Evolutionary conservation across 2,329 filamentous ascomycete species (phyloP), one percentile per base, ranked within the genome.

Genomic region (Pestalotiopsis sp.): DNA sequence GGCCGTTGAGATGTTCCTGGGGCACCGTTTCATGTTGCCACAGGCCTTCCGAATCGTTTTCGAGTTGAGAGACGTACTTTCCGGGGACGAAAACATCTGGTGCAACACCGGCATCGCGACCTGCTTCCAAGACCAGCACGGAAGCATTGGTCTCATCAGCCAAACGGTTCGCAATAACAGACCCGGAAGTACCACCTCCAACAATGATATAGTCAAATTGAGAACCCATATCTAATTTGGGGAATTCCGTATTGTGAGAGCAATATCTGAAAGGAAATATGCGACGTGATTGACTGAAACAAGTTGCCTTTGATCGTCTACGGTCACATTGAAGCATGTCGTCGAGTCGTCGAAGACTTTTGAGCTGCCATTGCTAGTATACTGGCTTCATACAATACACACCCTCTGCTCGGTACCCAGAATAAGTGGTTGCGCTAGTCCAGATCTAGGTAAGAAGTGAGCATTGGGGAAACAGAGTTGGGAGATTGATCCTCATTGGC

Each of bases 51-150:
- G 61, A 49, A 11, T 68, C 63, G n/a, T 45, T 68, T 27, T 31
- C 63, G 67, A 66, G 60, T n/a, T 62, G 61, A 12, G 60, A 63
- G 23, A 62, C 67, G 56, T 68, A 49, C 7, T 49, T 49, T 49
- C 45, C 64, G 3, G 58, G 52, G 56, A 61, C 31, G 13, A 63
- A 60, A 6, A 68, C 67, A 61, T 66, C 60, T 27, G 57, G 39
- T 20, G 56, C 59, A 39, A 49, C 59, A 36, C 52, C 52, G 36
- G 65, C 63, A 5, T 62, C 65, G 25, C 41, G 61, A 13, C 67
- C 67, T 36, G 67, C 63, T 38, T 68, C 67, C 39, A 68, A 4
- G 11, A 68, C 67, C 13, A 68, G 41, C 49, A 68, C 67, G 13
- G 57, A 17, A 36, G 38, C 20, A 23, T 66, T 25, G 39, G 60